A percentile compares a stretch with the other conserved stretches of the same genome.
These are phyloP conservation scores for Sungouiozyma ichnusensis DNA, from an alignment of 805 yeast genomes.

Conservation along the genomic window DNA sequence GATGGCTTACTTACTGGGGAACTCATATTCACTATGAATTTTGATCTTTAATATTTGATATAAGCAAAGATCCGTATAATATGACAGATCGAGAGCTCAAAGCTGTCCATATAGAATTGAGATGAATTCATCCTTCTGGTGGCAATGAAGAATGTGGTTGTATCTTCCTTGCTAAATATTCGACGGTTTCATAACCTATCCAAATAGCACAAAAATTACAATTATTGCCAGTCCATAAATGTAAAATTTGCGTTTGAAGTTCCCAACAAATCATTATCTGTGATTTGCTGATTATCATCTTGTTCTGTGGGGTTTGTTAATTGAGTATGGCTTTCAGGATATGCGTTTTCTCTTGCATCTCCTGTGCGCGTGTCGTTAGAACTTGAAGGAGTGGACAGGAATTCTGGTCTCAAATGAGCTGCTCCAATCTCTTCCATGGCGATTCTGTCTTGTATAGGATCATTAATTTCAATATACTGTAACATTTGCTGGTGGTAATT, in stretches of 20 bases:
- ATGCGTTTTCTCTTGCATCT: neutral
- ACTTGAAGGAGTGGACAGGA: neutral
- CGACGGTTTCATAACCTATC: too few relatives aligned
- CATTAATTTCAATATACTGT: constrained; percentile 1
- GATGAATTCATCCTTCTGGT: too few relatives aligned
- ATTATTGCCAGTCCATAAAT: constrained; percentile 20
- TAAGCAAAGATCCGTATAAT: too few relatives aligned
- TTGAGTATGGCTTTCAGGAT: neutral
- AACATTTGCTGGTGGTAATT: constrained; percentile 1
- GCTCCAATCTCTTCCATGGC: constrained; percentile 3
- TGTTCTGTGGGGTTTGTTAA: neutral
- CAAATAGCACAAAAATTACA: too few relatives aligned
- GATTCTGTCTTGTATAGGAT: constrained; percentile 2
- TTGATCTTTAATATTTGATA: too few relatives aligned
- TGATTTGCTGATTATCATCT: neutral
- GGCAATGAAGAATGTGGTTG: too few relatives aligned
- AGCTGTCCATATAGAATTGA: too few relatives aligned
- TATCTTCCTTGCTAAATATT: too few relatives aligned
- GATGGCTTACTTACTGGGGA: too few relatives aligned
- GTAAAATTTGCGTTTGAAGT: constrained; percentile 17
- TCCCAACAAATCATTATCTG: constrained; percentile 11
- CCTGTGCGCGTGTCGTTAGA: neutral
- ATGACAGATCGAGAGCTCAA: too few relatives aligned
- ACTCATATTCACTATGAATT: too few relatives aligned
- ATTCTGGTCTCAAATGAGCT: neutral